phyloP scores from a whole-genome alignment of 768 basidiomycete species.

The Collybiopsis confluens region DNA sequence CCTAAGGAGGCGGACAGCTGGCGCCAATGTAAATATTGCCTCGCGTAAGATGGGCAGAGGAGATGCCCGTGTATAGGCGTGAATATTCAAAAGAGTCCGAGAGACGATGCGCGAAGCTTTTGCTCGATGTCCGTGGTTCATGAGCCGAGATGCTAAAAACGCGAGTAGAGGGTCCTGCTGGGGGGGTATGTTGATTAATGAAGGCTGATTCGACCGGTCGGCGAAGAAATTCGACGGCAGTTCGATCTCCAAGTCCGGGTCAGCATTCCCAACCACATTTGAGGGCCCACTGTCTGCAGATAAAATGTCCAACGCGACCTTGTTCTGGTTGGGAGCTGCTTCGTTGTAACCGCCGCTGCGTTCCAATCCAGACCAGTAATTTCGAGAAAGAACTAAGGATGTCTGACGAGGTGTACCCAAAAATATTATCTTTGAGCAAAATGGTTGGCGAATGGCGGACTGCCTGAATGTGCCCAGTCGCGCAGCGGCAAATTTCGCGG shows the following conservation, averaged over 20 bases:
- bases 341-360: not conserved
- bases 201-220: slow-evolving; percentile 9
- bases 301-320: not conserved
- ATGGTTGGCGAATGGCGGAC: no score
- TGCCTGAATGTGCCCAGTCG: not conserved
- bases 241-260: slow-evolving; percentile 7
- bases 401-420: no score
- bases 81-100: slow-evolving; percentile 65
- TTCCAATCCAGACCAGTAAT: not conserved
- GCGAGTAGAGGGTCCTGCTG: slow-evolving; percentile 69
- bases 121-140: slow-evolving; percentile 61
- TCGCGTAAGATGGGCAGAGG: slow-evolving; percentile 75
- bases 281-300: not conserved
- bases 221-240: not conserved
- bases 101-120: slow-evolving; percentile 53
- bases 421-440: not conserved
- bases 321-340: not conserved
- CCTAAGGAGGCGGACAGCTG: slow-evolving; percentile 59
- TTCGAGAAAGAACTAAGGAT: no score
- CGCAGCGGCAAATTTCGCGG: not conserved
- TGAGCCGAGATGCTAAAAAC: slow-evolving; percentile 59
- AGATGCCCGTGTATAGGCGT: slow-evolving; percentile 69
- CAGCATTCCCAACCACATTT: not conserved
- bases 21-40: slow-evolving; percentile 66
- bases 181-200: slow-evolving; percentile 60